phyloP scores from a whole-genome alignment of 345 rosid species.

The Boechera retrofracta region DNA sequence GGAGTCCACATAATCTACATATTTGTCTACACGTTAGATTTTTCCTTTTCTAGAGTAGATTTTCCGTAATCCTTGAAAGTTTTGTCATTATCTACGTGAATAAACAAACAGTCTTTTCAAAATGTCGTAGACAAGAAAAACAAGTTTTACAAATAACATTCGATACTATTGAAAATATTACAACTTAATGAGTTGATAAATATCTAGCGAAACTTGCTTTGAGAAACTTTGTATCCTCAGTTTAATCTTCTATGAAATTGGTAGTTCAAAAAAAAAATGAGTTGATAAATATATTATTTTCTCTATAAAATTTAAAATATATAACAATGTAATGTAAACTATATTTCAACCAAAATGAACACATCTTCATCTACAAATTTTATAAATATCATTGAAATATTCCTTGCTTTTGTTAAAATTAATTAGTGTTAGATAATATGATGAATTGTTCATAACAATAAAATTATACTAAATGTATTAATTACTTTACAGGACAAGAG shows the following conservation, averaged over 20 bases:
- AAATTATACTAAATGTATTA: not conserved
- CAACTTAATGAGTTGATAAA: not conserved
- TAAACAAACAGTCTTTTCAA: not conserved
- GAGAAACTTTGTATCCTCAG: too few species aligned
- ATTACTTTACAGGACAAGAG: not conserved
- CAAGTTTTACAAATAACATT: not conserved
- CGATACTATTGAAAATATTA: not conserved
- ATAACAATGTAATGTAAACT: not conserved
- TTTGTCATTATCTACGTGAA: constrained; percentile 29
- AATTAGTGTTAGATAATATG: not conserved
- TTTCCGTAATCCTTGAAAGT: constrained; percentile 20
- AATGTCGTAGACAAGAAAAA: constrained; percentile 1
- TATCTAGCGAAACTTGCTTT: too few species aligned
- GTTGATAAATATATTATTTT: not conserved
- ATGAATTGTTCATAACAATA: not conserved
- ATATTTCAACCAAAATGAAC: not conserved
- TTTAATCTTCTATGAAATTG: too few species aligned
- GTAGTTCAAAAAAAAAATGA: not conserved
- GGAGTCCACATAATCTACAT: constrained; percentile 36
- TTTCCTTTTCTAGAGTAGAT: constrained; percentile 3
- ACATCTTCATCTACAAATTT: not conserved
- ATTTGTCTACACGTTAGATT: constrained; percentile 36
- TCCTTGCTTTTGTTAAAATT: not conserved
- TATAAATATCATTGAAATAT: not conserved
- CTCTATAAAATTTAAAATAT: too few species aligned